Base-by-base conservation (phyloP, 371 early-diverging fungal species). In the Blakeslea trispora region DNA sequence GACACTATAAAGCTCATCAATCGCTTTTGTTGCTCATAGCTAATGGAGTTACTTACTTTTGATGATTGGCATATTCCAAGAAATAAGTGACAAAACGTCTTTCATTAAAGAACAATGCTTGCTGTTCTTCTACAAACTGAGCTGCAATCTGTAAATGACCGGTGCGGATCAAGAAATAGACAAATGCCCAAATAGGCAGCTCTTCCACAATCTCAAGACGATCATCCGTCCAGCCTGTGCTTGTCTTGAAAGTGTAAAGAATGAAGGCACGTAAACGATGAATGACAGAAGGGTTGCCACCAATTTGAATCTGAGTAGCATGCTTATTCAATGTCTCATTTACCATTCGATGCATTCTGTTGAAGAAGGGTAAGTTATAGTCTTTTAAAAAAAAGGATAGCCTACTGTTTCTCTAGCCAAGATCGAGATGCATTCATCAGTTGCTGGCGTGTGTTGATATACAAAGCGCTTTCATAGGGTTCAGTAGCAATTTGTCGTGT, bases 141-240 rank as follows among this genome's bases (percentile, higher is more conserved):
- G 84, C 59, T 5, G 92, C 91, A 22, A 88, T 81, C 8, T 81
- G 57, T 9, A 64, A 57, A 56, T 86, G 77, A 0, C 95, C 95
- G 46, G 81, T 81, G 43, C 97, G 86, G 39, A 94, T 75, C 14
- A 96, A 72, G 52, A 82, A 81, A 61, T 78, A 97, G 43, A 94
- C 69, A 59, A 90, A 90, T 0, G 89, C 89, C 95, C 96, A 96
- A 18, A 91, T 76, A 0, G 96, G 92, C 22, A 81, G 68, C 32
- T 73, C 79, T 24, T 84, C 76, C 11, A 79, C 76, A 41, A 83
- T 65, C 75, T 88, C 73, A 8, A 65, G 45, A 45, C 54, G 15
- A 10, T 42, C 31, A 24, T 66, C 61, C n/a, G 22, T 47, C 55
- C 61, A 66, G 18, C 61, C 61, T 15, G 44, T n/a, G 14, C 28